These are phyloP conservation scores for Exophiala alcalophila DNA, from an alignment of 2,329 filamentous ascomycete species.

Conservation along the genomic window DNA sequence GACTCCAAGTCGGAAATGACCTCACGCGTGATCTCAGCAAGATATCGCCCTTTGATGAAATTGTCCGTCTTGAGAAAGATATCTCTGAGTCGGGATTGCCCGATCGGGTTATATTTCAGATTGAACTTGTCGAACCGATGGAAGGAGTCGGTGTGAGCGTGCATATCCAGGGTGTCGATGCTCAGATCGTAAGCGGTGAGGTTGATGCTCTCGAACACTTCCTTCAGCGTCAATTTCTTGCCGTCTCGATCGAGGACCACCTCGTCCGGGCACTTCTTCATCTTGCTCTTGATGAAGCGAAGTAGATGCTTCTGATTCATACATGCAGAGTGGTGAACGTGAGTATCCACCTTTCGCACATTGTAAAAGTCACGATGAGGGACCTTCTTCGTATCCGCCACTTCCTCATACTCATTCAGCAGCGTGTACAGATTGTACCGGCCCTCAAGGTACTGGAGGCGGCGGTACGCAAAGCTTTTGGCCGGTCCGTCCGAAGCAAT, in stretches of 20 bases:
- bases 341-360: constrained; percentile 95
- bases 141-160: constrained; percentile 96
- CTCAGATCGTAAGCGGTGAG: constrained; percentile 95
- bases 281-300: constrained; percentile 99
- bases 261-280: constrained; percentile 97
- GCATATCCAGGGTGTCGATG: constrained; percentile 98
- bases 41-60: constrained; percentile 89
- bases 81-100: constrained; percentile 90
- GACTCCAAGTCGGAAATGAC: constrained; percentile 96
- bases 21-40: constrained; percentile 97
- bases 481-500: constrained; percentile 94
- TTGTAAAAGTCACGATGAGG: constrained; percentile 99
- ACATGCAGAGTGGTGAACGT: constrained; percentile 97
- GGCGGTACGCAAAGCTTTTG: constrained; percentile 94
- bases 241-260: constrained; percentile 89
- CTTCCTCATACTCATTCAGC: constrained; percentile 95
- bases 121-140: constrained; percentile 99
- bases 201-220: constrained; percentile 97
- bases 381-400: constrained; percentile 94
- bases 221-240: constrained; percentile 81
- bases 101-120: constrained; percentile 95
- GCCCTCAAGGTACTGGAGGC: constrained; percentile 91
- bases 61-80: constrained; percentile 99
- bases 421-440: constrained; percentile 95
- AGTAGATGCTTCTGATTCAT: constrained; percentile 99